Evolutionary conservation across 2,329 filamentous ascomycete genomes (phyloP).

Genomic region (Ophiosphaerella herpotricha): DNA sequence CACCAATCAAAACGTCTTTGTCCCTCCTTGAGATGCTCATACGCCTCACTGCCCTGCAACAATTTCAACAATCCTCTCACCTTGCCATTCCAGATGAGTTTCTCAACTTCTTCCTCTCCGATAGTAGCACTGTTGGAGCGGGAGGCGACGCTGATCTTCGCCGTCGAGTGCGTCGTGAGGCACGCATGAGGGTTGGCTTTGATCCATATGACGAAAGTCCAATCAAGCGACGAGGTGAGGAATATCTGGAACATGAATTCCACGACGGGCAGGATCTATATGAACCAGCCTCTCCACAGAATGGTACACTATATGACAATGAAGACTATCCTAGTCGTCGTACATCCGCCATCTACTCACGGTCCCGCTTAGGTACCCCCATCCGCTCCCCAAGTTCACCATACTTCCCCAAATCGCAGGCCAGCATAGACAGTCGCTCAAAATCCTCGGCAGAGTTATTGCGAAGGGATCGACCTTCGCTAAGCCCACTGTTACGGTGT

Average conservation of each 20-base stretch:
- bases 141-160: slow-evolving; percentile 66
- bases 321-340: slow-evolving; percentile 33
- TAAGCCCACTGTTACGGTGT: slow-evolving; percentile 41
- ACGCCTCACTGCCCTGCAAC: slow-evolving; percentile 82
- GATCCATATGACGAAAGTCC: slow-evolving; percentile 75
- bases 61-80: slow-evolving; percentile 88
- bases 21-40: slow-evolving; percentile 89
- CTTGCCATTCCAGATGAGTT: slow-evolving; percentile 90
- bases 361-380: slow-evolving; percentile 24
- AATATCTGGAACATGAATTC: slow-evolving; percentile 60
- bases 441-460: slow-evolving; percentile 23
- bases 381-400: slow-evolving; percentile 9
- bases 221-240: slow-evolving; percentile 67
- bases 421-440: slow-evolving; percentile 7
- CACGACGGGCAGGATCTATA: slow-evolving; percentile 18
- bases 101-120: slow-evolving; percentile 81
- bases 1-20: slow-evolving; percentile 66
- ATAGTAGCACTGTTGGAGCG: slow-evolving; percentile 68
- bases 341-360: slow-evolving; percentile 20
- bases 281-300: slow-evolving; percentile 7
- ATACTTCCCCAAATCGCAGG: slow-evolving; percentile 15
- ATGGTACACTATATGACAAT: slow-evolving; percentile 30
- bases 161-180: slow-evolving; percentile 63
- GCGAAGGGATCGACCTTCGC: slow-evolving; percentile 18
- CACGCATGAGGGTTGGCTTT: slow-evolving; percentile 67